Conservation (phyloP, 352 stramenopile species). For the Phytophthora hibernalis region DNA sequence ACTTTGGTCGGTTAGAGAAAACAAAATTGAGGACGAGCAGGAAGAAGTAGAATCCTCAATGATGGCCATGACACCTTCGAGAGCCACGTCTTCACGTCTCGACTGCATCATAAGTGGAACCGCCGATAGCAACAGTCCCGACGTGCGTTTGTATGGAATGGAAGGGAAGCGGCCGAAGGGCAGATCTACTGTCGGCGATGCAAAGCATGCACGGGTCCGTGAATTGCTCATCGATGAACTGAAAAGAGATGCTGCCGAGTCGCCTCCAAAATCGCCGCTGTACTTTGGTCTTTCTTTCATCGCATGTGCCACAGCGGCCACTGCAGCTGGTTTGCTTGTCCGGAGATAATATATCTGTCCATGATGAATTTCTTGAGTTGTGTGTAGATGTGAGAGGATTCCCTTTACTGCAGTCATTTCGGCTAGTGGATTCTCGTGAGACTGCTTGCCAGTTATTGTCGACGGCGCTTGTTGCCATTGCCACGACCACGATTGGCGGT, state of each 20-base stretch:
- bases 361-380: constrained; percentile 8
- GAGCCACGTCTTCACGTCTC: constrained; percentile 18
- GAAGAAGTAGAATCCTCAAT: neutral
- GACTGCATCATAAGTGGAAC: constrained; percentile 25
- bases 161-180: constrained; percentile 11
- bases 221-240: constrained; percentile 34
- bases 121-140: constrained; percentile 24
- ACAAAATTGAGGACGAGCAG: constrained; percentile 1
- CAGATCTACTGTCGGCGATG: constrained; percentile 15
- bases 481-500: constrained; percentile 15
- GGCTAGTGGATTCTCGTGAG: neutral
- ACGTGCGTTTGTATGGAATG: constrained; percentile 19
- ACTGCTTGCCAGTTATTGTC: constrained; percentile 12
- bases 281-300: constrained; percentile 63
- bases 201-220: neutral
- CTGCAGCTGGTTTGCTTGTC: constrained; percentile 47
- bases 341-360: constrained; percentile 47
- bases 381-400: neutral
- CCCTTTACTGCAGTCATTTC: constrained; percentile 1
- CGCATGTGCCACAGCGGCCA: constrained; percentile 56
- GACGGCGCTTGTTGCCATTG: constrained; percentile 36
- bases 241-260: constrained; percentile 14
- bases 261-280: constrained; percentile 39
- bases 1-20: neutral
- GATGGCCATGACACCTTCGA: constrained; percentile 3